Conservation (phyloP, 805 yeast genomes). For the Candida silvatica region DNA sequence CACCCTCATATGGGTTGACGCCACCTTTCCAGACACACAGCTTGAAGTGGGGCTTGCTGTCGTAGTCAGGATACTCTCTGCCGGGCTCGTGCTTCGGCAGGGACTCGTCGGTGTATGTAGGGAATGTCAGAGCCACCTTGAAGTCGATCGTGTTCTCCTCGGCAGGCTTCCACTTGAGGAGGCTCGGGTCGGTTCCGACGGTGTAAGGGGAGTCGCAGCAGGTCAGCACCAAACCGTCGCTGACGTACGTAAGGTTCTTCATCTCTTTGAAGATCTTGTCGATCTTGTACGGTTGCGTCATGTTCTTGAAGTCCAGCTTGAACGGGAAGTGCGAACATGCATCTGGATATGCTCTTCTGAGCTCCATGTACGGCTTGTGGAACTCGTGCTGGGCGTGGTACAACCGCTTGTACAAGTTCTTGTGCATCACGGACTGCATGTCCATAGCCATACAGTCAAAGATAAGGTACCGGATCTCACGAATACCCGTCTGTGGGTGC, state of each 20-base stretch:
- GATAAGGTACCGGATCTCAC: conserved; percentile 71
- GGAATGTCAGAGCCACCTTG: conserved; percentile 56
- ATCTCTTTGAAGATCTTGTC: conserved; percentile 65
- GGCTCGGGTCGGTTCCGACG: conserved; percentile 79
- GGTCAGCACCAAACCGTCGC: conserved; percentile 92
- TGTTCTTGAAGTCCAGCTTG: conserved; percentile 76
- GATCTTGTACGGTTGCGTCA: conserved; percentile 77
- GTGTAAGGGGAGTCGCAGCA: conserved; percentile 82
- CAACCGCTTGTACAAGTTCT: conserved; percentile 71
- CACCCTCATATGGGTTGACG: conserved; percentile 22
- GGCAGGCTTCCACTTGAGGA: conserved; percentile 96
- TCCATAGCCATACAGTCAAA: conserved; percentile 88
- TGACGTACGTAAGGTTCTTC: conserved; percentile 70
- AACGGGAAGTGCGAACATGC: conserved; percentile 75
- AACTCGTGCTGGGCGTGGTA: conserved; percentile 81
- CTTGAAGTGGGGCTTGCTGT: conserved; percentile 62
- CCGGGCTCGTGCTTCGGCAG: conserved; percentile 59
- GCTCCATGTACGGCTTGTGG: conserved; percentile 70
- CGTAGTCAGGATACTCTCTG: conserved; percentile 73
- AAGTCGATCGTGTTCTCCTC: conserved; percentile 93
- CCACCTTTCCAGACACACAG: conserved; percentile 74
- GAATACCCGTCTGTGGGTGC: conserved; percentile 42
- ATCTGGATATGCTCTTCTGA: conserved; percentile 63
- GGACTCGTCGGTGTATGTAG: conserved; percentile 50
- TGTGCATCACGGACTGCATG: conserved; percentile 58